phyloP scores from a whole-genome alignment of 1,284 basidiomycete genomes.

The Cystobasidium sp. region DNA sequence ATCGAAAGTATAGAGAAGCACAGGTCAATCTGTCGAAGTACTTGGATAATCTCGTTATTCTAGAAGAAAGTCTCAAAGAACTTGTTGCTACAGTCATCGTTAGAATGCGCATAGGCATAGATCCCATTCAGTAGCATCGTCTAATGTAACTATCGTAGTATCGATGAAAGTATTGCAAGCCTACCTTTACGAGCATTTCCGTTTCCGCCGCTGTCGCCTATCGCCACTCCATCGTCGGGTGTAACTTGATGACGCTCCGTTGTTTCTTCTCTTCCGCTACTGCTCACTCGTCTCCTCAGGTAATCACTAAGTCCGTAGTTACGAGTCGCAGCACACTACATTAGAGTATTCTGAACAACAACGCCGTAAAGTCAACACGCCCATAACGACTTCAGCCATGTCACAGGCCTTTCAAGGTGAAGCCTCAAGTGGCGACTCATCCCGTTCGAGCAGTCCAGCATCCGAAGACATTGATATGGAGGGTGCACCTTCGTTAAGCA shows the following conservation, averaged over 20 bases:
- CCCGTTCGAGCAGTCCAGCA: constrained; percentile 21
- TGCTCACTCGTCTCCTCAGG: neutral
- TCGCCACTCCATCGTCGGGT: neutral
- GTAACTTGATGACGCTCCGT: too few species aligned
- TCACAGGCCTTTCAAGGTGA: neutral
- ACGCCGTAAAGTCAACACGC: neutral
- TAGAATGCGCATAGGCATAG: constrained; percentile 81
- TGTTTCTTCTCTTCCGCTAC: neutral
- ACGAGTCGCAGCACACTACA: neutral
- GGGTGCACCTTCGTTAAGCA: neutral
- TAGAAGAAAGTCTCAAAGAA: constrained; percentile 96
- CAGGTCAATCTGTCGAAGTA: constrained; percentile 76
- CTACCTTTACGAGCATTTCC: neutral
- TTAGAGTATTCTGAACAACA: too few species aligned
- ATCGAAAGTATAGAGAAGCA: constrained; percentile 42
- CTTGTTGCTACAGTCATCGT: constrained; percentile 84
- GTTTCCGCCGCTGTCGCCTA: neutral
- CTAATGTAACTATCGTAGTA: neutral
- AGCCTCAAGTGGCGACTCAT: constrained; percentile 12
- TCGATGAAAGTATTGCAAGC: neutral
- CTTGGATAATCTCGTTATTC: constrained; percentile 90
- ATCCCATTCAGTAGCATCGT: constrained; percentile 56
- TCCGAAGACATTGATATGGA: constrained; percentile 42
- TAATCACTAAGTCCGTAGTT: neutral
- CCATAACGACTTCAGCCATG: neutral